Base-by-base conservation (phyloP, 2,329 filamentous ascomycete species). In the Sporothrix schenckii region DNA sequence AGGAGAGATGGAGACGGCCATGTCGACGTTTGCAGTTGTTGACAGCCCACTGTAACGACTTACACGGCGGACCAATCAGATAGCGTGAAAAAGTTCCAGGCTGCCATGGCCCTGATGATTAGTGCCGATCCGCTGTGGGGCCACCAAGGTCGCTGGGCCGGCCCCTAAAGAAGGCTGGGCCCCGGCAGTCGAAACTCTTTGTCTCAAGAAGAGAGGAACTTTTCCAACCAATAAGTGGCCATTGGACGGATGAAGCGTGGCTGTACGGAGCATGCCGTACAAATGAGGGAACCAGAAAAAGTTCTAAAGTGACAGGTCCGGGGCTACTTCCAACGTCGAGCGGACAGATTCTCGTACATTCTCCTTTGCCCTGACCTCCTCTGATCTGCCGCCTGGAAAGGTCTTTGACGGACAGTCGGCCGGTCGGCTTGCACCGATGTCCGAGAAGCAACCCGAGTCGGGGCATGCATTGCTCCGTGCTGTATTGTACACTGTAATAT, bases 81-180 rank as follows among this genome's bases (percentile, higher is more conserved):
- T 13, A 0, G 1, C 39, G 5, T 1, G 4, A 47, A 63, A 63
- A 47, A 19, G 58, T 63, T 63, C 58, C 58, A 24, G 24, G 24
- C 24, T 24, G 24, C 24, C 58, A 27, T 7, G 27, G 19, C 9
- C 6, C 41, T 44, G 39, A 39, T 5, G 4, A 34, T 7, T 34
- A 34, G 30, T 58, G 54, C 30, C 58, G 58, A 63, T 63, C 39
- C 39, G 30, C n/a, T 27, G 58, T 63, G 58, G 58, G 58, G n/a
- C n/a, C 52, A 16, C 34, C 11, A 2, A 27, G 44, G 44, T 19
- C 14, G 13, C 49, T 19, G 49, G 6, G 19, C 49, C 49, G 6
- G 19, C 49, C 49, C 49, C 49, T n/a, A 50, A 50, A 50, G 4
- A 50, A 21, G 49, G 49, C 49, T 50, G 49, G 9, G 7, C 19